Base-by-base conservation (phyloP, 371 early-diverging fungal genomes). In the Phascolomyces articulosus region DNA sequence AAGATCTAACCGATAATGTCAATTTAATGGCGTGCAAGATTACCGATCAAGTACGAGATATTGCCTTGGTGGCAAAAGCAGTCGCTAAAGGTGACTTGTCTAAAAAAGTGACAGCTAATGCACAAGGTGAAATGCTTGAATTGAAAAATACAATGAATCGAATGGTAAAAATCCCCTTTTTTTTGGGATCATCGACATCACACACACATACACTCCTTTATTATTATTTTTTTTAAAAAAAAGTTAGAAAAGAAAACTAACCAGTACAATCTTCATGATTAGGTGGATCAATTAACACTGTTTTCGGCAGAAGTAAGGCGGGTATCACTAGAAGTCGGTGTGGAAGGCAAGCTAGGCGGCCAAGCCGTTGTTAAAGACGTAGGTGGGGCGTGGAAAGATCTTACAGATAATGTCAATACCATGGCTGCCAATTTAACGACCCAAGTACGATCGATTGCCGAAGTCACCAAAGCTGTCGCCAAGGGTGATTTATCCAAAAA, bases 1-100 rank as follows among this genome's bases (percentile, higher is more conserved):
- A 84, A 67, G 84, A 84, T 61, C 56, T 86, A 16, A 89, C 90
- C 1, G 83, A 85, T 48, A 87, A 84, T 55, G 85, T 88, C 65
- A 88, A 88, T 58, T 70, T 77, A 27, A 69, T 88, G 88, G 86
- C 88, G 0, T 51, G 70, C 60, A 88, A 86, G 58, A 68, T 88
- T 18, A 88, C 88, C 11, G 70, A 71, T 29, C 88, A 88, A 70
- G 86, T 88, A 7, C 69, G 73, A 31, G 78, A 80, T 40, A 88
- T 88, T 62, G 86, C 86, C 11, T 68, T 59, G 1, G 88, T 88
- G 13, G 81, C 80, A 4, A 88, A 75, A 27, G 86, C 88, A 1
- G 83, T 88, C 1, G 85, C 88, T 7, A 53, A 66, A 1, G 83
- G 83, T 58, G 86, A 88, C 66, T 72, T 84, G 11, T 66, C 69